Evolutionary conservation across 805 yeast genomes (phyloP).

Genomic region (Ogataea saltuana): DNA sequence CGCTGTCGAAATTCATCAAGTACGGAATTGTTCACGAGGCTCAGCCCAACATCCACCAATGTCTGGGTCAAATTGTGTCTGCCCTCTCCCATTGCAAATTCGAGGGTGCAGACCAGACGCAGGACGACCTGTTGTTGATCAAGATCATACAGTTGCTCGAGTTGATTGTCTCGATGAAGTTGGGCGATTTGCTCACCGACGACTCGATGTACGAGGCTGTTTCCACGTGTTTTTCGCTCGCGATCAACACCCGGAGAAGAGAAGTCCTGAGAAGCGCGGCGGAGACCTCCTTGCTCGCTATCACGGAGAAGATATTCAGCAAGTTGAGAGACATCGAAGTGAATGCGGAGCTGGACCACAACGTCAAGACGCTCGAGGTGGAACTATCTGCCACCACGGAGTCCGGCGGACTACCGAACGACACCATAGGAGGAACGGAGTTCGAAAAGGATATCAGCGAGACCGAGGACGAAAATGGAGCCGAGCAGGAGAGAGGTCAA

Average conservation of each 20-base stretch:
- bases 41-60: constrained; percentile 55
- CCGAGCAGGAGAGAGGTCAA: constrained; percentile 8
- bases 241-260: constrained; percentile 88
- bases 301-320: constrained; percentile 67
- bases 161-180: constrained; percentile 58
- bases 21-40: constrained; percentile 61
- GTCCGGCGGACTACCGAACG: constrained; percentile 49
- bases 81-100: constrained; percentile 92
- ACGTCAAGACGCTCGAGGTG: constrained; percentile 30
- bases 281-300: constrained; percentile 71
- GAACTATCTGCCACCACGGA: constrained; percentile 28
- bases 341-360: constrained; percentile 31
- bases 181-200: constrained; percentile 70
- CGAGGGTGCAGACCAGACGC: constrained; percentile 89
- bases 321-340: constrained; percentile 55
- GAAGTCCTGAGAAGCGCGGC: constrained; percentile 89
- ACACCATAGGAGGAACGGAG: constrained; percentile 53
- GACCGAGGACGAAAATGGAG: constrained; percentile 3
- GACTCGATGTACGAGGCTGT: constrained; percentile 84
- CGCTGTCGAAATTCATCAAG: constrained; percentile 71
- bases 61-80: constrained; percentile 64
- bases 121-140: constrained; percentile 87
- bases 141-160: constrained; percentile 80
- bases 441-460: constrained; percentile 8
- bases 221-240: constrained; percentile 87